Percentiles rank a stretch among this genome's conserved stretches.
phyloP scores from a whole-genome alignment of 2,329 filamentous ascomycete genomes.

The Shiraia bambusicola region DNA sequence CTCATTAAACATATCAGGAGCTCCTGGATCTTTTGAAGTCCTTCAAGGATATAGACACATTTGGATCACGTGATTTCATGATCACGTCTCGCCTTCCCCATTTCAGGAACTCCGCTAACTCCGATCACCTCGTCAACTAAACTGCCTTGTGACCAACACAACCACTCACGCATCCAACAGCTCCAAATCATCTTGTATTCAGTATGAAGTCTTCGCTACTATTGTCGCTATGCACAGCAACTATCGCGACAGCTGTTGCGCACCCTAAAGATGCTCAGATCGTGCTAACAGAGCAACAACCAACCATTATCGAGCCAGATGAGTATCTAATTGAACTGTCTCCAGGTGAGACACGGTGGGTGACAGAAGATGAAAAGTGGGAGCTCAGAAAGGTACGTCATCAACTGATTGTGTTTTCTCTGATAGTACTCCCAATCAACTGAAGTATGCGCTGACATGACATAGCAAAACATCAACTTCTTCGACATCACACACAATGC shows the following conservation, averaged over 20 bases:
- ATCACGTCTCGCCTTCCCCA: conserved; percentile 7
- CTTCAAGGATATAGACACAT: no score
- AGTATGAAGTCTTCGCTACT: conserved; percentile 40
- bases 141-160: conserved; percentile 4
- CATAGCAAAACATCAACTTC: conserved; percentile 78
- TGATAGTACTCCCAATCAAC: background rate
- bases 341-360: conserved; percentile 81
- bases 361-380: conserved; percentile 96
- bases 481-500: conserved; percentile 87
- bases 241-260: conserved; percentile 29
- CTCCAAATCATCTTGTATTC: conserved; percentile 5
- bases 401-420: no score
- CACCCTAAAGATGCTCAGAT: conserved; percentile 30
- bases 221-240: conserved; percentile 35
- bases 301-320: conserved; percentile 32
- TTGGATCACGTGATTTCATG: conserved; percentile 10
- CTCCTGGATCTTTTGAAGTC: no score
- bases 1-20: no score
- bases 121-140: conserved; percentile 29
- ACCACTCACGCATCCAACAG: conserved; percentile 7
- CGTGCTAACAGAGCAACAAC: conserved; percentile 32
- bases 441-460: conserved; percentile 20
- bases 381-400: conserved; percentile 79
- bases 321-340: conserved; percentile 72
- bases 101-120: conserved; percentile 17